phyloP scores from a whole-genome alignment of 176 grass and related monocot genomes.

The Oryza brachyantha region DNA sequence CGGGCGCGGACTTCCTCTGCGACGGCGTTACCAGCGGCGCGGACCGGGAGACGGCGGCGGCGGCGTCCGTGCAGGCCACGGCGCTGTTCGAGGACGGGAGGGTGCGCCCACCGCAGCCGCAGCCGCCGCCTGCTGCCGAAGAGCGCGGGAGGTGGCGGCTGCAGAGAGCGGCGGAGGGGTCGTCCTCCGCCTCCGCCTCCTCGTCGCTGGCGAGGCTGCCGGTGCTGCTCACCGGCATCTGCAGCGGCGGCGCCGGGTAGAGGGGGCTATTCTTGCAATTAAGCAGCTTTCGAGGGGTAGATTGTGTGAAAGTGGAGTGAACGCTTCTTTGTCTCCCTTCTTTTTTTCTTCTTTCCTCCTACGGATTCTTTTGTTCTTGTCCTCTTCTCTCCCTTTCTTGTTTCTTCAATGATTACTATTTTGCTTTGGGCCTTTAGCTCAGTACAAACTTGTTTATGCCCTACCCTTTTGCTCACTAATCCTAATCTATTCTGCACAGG shows the following conservation, averaged over 20 bases:
- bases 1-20: constrained; percentile 44
- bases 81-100: constrained; percentile 74
- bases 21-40: constrained; percentile 15
- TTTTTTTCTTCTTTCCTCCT: not conserved
- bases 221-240: constrained; percentile 75
- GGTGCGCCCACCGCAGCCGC: constrained; percentile 42
- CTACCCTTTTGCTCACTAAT: not conserved
- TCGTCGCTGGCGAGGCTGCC: constrained; percentile 55
- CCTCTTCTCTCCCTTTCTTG: not conserved
- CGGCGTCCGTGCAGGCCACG: constrained; percentile 14
- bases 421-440: not conserved
- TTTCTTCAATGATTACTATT: constrained; percentile 6
- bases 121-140: not conserved
- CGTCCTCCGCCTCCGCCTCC: constrained; percentile 4
- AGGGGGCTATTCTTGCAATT: not conserved
- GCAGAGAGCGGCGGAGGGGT: constrained; percentile 21
- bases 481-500: not conserved
- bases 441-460: not conserved
- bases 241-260: constrained; percentile 65
- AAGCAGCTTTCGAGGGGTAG: not conserved
- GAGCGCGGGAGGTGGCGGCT: constrained; percentile 35
- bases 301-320: constrained; percentile 19
- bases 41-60: not conserved
- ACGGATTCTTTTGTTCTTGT: not conserved
- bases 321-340: not conserved